Evolutionary conservation across 257 asterid species (phyloP), one percentile per base, ranked within the genome.

Genomic region (Solanum pinnatisectum): DNA sequence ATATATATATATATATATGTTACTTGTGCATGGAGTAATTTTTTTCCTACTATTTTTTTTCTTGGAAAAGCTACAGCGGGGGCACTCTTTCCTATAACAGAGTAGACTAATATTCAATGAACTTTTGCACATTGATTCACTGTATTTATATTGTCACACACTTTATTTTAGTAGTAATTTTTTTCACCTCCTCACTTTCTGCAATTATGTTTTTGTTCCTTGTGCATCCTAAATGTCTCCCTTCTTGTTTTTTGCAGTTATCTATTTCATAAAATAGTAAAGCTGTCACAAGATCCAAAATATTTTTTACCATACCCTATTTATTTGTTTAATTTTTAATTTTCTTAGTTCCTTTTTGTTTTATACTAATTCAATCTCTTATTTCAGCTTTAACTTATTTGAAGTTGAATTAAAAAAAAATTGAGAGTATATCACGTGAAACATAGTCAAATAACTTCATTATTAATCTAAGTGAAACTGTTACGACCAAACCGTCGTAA

Each of bases 251-350:
- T 39, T 85, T 86, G 79, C 88, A 84, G 87, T 30, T 46, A 71
- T 78, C 44, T 15, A 13, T 1, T 65, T 85, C 59, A n/a, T 81
- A 81, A 81, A 40, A 40, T 35, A 35, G 27, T 77, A 87, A 87
- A 77, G 82, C 73, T 85, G 79, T 79, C 59, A 49, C 87, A 73
- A 86, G 90, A 90, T 88, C 87, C 90, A 44, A 49, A 86, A 35
- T 86, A 25, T 73, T 36, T 56, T 86, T 44, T 59, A 52, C 40
- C 27, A 23, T 70, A 6, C 7, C 33, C 36, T 22, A 12, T 37
- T 36, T 87, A 15, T 4, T 70, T 14, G 18, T 37, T 18, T 35
- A 14, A 16, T 83, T 22, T 36, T 23, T 85, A n/a, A 11, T 39
- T 25, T 71, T 83, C 78, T 52, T 8, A 23, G 6, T 25, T 16